Evolutionary conservation across 2,329 filamentous ascomycete species (phyloP).

Genomic region (Ceratocystis cubensis): DNA sequence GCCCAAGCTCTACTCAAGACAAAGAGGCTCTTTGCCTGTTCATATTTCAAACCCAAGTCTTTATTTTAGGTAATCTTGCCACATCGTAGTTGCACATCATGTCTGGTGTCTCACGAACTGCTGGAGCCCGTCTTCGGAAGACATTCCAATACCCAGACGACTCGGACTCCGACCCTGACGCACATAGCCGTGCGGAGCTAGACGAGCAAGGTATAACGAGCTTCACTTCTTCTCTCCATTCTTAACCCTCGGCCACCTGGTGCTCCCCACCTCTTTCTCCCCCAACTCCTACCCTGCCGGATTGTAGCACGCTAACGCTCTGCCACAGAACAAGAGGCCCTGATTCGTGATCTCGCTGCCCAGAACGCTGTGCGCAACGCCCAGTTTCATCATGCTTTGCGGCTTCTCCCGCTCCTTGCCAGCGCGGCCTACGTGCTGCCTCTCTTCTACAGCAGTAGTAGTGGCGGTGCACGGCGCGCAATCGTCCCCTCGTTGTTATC

Average conservation of each 20-base stretch:
- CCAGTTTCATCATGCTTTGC: conserved; percentile 45
- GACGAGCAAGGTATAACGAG: conserved; percentile 57
- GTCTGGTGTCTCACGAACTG: neutral
- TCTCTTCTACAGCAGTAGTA: conserved; percentile 28
- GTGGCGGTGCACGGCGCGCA: neutral
- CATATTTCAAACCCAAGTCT: too few species aligned
- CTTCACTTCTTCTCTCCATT: conserved; percentile 3
- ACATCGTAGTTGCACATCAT: neutral
- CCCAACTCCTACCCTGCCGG: too few species aligned
- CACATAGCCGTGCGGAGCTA: conserved; percentile 44
- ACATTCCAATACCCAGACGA: conserved; percentile 65
- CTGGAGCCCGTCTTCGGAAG: conserved; percentile 51
- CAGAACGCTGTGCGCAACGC: conserved; percentile 47
- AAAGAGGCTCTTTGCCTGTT: too few species aligned
- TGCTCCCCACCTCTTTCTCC: neutral
- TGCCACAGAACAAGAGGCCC: conserved; percentile 47
- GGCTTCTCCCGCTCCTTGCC: conserved; percentile 46
- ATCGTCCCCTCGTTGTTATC: conserved; percentile 38
- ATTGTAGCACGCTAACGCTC: neutral
- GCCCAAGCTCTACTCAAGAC: too few species aligned
- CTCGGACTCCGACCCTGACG: conserved; percentile 35
- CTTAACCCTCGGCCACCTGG: neutral
- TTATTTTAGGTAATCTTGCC: neutral
- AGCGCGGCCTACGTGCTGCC: conserved; percentile 42
- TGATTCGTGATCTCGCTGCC: conserved; percentile 43